These are phyloP conservation scores for Trametes versicolor DNA, from an alignment of 1,284 basidiomycete genomes.

Conservation along the genomic window DNA sequence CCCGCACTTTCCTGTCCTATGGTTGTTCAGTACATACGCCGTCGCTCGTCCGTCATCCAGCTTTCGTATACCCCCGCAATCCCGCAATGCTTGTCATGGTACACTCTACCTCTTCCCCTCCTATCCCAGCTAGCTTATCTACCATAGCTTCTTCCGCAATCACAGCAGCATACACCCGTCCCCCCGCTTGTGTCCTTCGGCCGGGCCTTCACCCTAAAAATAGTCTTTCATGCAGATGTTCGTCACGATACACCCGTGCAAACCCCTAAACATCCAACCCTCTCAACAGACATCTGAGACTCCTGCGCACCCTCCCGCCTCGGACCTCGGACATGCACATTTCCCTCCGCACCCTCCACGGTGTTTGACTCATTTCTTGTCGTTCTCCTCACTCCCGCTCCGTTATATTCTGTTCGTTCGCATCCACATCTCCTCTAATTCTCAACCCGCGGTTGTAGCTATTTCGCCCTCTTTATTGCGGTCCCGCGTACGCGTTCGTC, in stretches of 20 bases:
- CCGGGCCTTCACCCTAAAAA: slow-evolving; percentile 14
- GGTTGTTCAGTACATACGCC: slow-evolving; percentile 32
- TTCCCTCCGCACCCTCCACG: neutral
- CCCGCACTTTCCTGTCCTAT: slow-evolving; percentile 22
- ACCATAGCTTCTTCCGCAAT: slow-evolving; percentile 14
- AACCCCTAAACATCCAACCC: neutral
- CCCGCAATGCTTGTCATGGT: slow-evolving; percentile 35
- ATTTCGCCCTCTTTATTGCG: slow-evolving; percentile 13
- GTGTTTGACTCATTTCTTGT: neutral
- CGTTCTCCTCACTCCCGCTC: neutral
- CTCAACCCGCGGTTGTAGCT: slow-evolving; percentile 10
- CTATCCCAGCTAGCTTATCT: slow-evolving; percentile 12
- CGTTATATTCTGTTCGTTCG: slow-evolving; percentile 1
- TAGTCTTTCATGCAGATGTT: slow-evolving; percentile 13
- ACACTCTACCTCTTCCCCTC: slow-evolving; percentile 23
- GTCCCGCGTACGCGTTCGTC: slow-evolving; percentile 2
- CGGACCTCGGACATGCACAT: slow-evolving; percentile 18
- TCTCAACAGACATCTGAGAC: neutral
- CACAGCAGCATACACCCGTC: slow-evolving; percentile 2
- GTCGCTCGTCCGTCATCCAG: slow-evolving; percentile 31
- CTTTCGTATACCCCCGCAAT: slow-evolving; percentile 39
- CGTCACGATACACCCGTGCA: slow-evolving; percentile 11
- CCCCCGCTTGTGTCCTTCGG: neutral
- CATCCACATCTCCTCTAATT: slow-evolving; percentile 10
- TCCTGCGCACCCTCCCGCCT: slow-evolving; percentile 3